Percentiles rank a stretch among this genome's conserved stretches.
phyloP scores from a whole-genome alignment of 768 basidiomycete species.

The Rhodotorula diobovata region DNA sequence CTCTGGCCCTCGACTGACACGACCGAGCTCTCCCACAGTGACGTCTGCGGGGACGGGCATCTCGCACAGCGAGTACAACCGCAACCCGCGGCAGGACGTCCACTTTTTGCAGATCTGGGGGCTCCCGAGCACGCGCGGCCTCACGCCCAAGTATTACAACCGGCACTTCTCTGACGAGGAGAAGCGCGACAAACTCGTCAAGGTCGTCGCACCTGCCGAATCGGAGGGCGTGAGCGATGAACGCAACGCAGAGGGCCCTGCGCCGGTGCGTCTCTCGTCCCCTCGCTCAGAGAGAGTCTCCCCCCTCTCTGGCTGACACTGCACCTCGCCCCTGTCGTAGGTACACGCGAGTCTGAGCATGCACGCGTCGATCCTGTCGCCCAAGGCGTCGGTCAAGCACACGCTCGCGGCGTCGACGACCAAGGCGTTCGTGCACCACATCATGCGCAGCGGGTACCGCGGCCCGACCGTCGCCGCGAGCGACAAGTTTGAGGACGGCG shows the following conservation, averaged over 20 bases:
- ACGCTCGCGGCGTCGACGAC: constrained; percentile 50
- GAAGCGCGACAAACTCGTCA: constrained; percentile 67
- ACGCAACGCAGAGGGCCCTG: constrained; percentile 70
- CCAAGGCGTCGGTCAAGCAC: constrained; percentile 57
- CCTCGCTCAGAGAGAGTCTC: background rate
- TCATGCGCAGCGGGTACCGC: constrained; percentile 74
- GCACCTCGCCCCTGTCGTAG: background rate
- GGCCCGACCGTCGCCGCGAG: constrained; percentile 52
- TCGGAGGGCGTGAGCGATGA: constrained; percentile 57
- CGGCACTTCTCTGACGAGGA: constrained; percentile 74
- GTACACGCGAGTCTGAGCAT: constrained; percentile 54
- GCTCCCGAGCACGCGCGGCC: constrained; percentile 52
- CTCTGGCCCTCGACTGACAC: background rate
- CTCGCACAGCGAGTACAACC: constrained; percentile 69
- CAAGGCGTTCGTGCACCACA: constrained; percentile 77
- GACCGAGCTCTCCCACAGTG: background rate
- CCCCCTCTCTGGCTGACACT: constrained; percentile 48
- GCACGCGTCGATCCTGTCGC: constrained; percentile 69
- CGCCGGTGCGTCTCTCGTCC: constrained; percentile 55
- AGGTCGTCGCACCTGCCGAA: constrained; percentile 69
- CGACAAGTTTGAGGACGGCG: constrained; percentile 50
- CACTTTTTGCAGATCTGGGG: constrained; percentile 63
- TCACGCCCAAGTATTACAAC: constrained; percentile 78
- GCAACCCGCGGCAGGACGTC: constrained; percentile 45
- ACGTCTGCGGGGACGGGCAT: constrained; percentile 87